Conservation (phyloP, 2,329 filamentous ascomycete genomes). For the Beauveria brongniartii region DNA sequence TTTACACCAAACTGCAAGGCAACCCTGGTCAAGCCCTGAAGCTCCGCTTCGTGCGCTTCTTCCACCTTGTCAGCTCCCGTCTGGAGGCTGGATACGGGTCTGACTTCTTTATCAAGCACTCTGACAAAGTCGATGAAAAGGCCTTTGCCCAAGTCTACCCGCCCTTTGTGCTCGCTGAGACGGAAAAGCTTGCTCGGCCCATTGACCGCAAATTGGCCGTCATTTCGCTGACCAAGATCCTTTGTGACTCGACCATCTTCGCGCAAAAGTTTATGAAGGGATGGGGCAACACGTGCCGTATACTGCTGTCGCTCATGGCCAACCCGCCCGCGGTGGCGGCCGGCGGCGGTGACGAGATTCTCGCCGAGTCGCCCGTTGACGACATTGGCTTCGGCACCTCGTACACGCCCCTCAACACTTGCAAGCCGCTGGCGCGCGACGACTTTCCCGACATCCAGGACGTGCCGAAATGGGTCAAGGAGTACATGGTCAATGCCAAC, state of each 20-base stretch:
- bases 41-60: constrained; percentile 84
- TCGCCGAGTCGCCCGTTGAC: constrained; percentile 85
- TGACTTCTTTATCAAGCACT: constrained; percentile 81
- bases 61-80: constrained; percentile 78
- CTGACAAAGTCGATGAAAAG: constrained; percentile 71
- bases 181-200: constrained; percentile 78
- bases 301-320: constrained; percentile 80
- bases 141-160: constrained; percentile 83
- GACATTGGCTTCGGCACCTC: constrained; percentile 92
- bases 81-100: constrained; percentile 76
- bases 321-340: constrained; percentile 67
- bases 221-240: constrained; percentile 84
- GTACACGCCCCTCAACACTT: constrained; percentile 89
- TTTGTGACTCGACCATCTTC: constrained; percentile 80
- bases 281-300: constrained; percentile 84
- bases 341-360: constrained; percentile 63
- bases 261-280: constrained; percentile 76
- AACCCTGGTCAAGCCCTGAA: constrained; percentile 69
- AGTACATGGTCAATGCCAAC: constrained; percentile 72
- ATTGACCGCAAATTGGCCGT: constrained; percentile 90
- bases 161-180: constrained; percentile 77
- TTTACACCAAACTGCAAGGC: constrained; percentile 70
- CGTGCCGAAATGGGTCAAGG: constrained; percentile 76
- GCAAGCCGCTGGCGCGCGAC: constrained; percentile 65
- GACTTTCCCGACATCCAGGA: constrained; percentile 80